Percentiles rank a stretch among this genome's conserved stretches.
Conservation (phyloP, 2,329 filamentous ascomycete genomes). For the Cercospora zeae-maydis region DNA sequence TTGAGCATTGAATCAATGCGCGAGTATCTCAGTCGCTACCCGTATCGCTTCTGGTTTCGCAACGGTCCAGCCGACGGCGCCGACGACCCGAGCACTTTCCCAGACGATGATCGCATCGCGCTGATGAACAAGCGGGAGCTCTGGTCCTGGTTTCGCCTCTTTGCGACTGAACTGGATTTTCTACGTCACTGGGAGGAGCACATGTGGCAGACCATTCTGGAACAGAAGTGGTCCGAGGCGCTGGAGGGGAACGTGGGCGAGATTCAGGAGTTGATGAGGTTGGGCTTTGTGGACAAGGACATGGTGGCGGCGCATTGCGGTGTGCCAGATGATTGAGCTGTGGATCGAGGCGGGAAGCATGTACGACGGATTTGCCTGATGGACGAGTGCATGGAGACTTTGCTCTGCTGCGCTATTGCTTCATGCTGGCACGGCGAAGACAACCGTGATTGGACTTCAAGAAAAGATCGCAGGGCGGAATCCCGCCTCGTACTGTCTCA, state of each 20-base stretch:
- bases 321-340: neutral
- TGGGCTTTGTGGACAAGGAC: conserved; percentile 6
- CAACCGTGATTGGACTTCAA: too few relatives aligned
- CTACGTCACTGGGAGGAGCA: neutral
- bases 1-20: neutral
- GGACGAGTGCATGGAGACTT: neutral
- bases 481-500: too few relatives aligned
- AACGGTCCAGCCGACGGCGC: neutral
- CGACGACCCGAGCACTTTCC: neutral
- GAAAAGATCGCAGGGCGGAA: too few relatives aligned
- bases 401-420: neutral
- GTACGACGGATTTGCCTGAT: neutral
- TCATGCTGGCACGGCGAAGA: too few relatives aligned
- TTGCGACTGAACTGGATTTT: conserved; percentile 2
- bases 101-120: neutral
- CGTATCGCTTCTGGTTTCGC: neutral
- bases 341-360: neutral
- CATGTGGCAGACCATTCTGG: neutral
- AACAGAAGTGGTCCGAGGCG: conserved; percentile 9
- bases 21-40: neutral
- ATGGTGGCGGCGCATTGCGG: conserved; percentile 8
- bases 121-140: neutral
- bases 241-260: conserved; percentile 4
- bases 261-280: conserved; percentile 5
- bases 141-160: neutral